These are phyloP conservation scores for Rhizomucor miehei DNA, from an alignment of 371 early-diverging fungal genomes.

Conservation along the genomic window DNA sequence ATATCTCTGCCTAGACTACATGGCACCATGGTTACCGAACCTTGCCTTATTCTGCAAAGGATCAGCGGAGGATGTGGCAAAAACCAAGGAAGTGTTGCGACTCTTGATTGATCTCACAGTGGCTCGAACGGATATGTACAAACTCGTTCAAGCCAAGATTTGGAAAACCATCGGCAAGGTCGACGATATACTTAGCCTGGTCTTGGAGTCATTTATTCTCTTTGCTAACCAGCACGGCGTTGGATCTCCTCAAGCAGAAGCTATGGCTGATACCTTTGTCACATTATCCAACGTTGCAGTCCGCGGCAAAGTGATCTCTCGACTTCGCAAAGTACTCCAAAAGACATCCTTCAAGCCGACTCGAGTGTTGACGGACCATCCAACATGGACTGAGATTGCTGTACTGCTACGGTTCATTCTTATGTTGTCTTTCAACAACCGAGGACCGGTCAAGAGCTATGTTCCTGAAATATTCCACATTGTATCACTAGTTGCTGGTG, in stretches of 20 bases:
- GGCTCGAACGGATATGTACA: conserved; percentile 83
- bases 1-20: conserved; percentile 84
- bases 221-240: conserved; percentile 80
- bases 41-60: conserved; percentile 64
- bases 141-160: conserved; percentile 79
- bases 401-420: conserved; percentile 83
- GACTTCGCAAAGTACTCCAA: conserved; percentile 71
- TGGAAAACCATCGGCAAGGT: conserved; percentile 82
- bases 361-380: conserved; percentile 72
- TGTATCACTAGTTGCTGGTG: conserved; percentile 77
- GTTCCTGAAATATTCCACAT: conserved; percentile 88
- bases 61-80: conserved; percentile 44
- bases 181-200: conserved; percentile 76
- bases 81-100: conserved; percentile 74
- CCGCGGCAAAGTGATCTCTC: conserved; percentile 76
- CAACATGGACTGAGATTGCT: conserved; percentile 87
- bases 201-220: conserved; percentile 80
- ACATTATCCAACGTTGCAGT: conserved; percentile 82
- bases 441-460: conserved; percentile 67
- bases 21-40: conserved; percentile 88
- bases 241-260: conserved; percentile 79
- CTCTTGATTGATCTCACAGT: conserved; percentile 82
- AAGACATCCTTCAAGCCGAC: conserved; percentile 77
- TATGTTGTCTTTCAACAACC: conserved; percentile 89
- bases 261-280: conserved; percentile 83